These are phyloP conservation scores for Papiliotrema fonsecae DNA, from an alignment of 1,284 basidiomycete genomes.

Conservation along the genomic window DNA sequence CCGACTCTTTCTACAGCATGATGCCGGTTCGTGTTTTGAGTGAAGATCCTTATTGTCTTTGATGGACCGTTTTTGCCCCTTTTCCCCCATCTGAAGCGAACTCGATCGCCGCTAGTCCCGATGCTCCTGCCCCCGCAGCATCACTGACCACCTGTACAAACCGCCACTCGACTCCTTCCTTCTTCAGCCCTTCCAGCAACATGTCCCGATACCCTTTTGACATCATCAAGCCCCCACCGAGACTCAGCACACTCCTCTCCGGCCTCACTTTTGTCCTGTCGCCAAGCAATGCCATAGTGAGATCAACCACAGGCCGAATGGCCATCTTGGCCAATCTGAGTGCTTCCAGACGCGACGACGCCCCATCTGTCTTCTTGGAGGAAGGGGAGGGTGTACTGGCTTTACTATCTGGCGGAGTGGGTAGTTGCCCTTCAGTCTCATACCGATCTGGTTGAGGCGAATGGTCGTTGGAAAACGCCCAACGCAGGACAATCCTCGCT, in stretches of 20 bases:
- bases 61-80: too few species aligned
- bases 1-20: too few species aligned
- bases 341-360: conserved; percentile 18
- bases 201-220: conserved; percentile 29
- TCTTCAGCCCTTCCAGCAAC: conserved; percentile 24
- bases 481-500: conserved; percentile 31
- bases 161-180: conserved; percentile 25
- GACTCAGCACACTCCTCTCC: conserved; percentile 21
- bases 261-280: conserved; percentile 31
- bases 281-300: conserved; percentile 31
- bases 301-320: conserved; percentile 24
- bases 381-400: neutral
- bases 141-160: conserved; percentile 30
- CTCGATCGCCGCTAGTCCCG: conserved; percentile 27
- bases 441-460: neutral
- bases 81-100: too few species aligned
- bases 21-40: too few species aligned
- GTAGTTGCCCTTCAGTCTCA: conserved; percentile 6
- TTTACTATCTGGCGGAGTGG: conserved; percentile 11
- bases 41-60: too few species aligned
- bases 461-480: conserved; percentile 35
- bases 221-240: conserved; percentile 42
- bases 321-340: conserved; percentile 20
- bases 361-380: conserved; percentile 1
- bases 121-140: conserved; percentile 37